Evolutionary conservation across 495 filamentous ascomycete species (phyloP), one percentile per base, ranked within the genome.

Genomic region (Penicillium coprophilum): DNA sequence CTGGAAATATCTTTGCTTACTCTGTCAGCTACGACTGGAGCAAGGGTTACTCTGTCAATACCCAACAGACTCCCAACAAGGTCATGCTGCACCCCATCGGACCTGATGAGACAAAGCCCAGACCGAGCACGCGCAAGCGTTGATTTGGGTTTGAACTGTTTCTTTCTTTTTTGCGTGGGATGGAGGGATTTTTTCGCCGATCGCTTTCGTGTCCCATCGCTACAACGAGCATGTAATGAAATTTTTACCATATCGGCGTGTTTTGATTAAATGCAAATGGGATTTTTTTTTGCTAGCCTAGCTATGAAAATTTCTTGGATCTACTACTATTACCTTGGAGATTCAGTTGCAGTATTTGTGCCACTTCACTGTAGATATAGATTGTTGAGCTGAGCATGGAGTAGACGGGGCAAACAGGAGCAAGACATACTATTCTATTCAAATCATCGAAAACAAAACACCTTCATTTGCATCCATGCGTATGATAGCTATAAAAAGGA

Each of bases 21-120:
- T 87, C 91, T 6, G 82, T 95, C 28, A 92, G 89, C 63, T 97
- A 97, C 63, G 92, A 97, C 75, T 97, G 92, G 92, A 89, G 87
- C 67, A 95, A 95, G 72, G 92, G 92, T 11, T 93, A 90, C 71
- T 76, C 81, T 8, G 79, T 69, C 28, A 93, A 94, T 69, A 90
- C 69, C 28, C 84, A 81, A 20, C 78, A 85, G 58, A 80, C 82
- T 38, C 80, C 85, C 6, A 92, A 86, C 70, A 95, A 94, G 72
- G 83, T 97, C 51, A 92, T 95, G 85, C 76, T 97, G 60, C 91
- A 94, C 73, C 83, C 85, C 1, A 82, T 96, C 12, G 75, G 75
- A 41, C 80, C 77, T 21, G 90, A 94, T 56, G 90, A 94, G 70
- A 89, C 88, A 60, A 94, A 93, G 72, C 90, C 90, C 8, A 73